Evolutionary conservation across 768 basidiomycete genomes (phyloP), one percentile per base, ranked within the genome.

Genomic region (Lactarius sp.): DNA sequence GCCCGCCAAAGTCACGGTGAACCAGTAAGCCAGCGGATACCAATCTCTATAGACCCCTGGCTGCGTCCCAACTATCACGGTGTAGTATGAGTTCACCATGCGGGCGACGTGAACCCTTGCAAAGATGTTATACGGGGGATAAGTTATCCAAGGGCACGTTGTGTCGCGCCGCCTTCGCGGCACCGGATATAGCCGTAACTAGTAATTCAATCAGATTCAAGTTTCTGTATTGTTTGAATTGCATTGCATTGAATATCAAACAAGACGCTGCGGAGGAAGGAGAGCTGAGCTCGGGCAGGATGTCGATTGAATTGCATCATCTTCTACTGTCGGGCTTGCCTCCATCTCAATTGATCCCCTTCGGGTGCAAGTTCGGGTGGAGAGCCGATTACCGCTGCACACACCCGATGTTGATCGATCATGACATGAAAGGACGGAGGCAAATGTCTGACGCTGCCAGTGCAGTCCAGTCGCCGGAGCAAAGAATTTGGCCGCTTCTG

Each of bases 101-200:
- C 4, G 20, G 31, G 49, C 16, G 33, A 33, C 33, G 52, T 36
- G 20, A 13, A 18, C 10, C 18, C 20, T 47, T 49, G 46, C 18
- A 20, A 37, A 41, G 42, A 22, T 27, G 14, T n/a, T 27, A 39
- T 31, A 20, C 33, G 20, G 16, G 8, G 33, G 20, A 12, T 12
- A 18, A 7, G 27, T 27, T n/a, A 34, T n/a, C 42, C 22, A 9
- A 20, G 51, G n/a, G 36, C 56, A 41, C 34, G 13, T 13, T 34
- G 8, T 3, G 33, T 16, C 27, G 64, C 50, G 59, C 59, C 54
- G 53, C 47, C 10, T 46, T 33, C 53, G 49, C 49, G 59, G 59
- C 34, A 20, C 49, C 63, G 64, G 64, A 52, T 42, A 56, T 60
- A 65, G 54, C 64, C 64, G 64, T 56, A 27, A 10, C 10, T 18